Evolutionary conservation across 2,329 filamentous ascomycete species (phyloP), one percentile per base, ranked within the genome.

Genomic region (Camptophora hylomeconis): DNA sequence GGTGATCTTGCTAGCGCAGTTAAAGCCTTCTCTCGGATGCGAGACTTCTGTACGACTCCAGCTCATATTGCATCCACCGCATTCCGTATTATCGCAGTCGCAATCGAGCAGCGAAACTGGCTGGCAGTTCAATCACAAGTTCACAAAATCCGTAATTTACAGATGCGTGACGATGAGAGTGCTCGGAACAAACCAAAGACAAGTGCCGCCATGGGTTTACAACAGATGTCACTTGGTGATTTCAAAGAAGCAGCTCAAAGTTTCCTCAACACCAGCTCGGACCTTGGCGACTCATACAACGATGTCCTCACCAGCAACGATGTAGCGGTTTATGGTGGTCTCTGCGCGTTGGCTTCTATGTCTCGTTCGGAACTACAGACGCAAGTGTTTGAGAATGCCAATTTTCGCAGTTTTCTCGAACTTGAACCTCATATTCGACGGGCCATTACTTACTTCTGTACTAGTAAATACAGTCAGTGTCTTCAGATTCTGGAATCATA

Each of bases 381-480:
- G 5, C 63, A 65, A 5, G 83, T 95, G 2, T 69, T 98, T 1
- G 81, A 89, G 20, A 92, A 83, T 48, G 61, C 62, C 18, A 63
- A 67, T 7, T 98, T 98, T 60, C 78, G 89, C 29, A 73, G 70
- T 24, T 93, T 89, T 49, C 69, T 98, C 9, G 89, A 95, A 52
- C 67, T 92, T 1, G 89, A 95, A 54, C 84, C 87, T 3, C 87
- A 95, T 47, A 80, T 98, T 38, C 80, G 89, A 39, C 86, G 86
- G 34, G 87, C 89, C 8, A 80, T 98, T 44, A 72, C 72, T 5
- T 76, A 82, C 50, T 98, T 94, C 58, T 82, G 87, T 44, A 83
- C 80, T 42, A 83, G 82, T 36, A 81, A 92, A 45, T 98, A 94
- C 54, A 78, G 80, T 7, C 70, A 71, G 23, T 95, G 87, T 52